Base-by-base conservation (phyloP, 129 eudicot species). In the Chrysanthemum seticuspe region DNA sequence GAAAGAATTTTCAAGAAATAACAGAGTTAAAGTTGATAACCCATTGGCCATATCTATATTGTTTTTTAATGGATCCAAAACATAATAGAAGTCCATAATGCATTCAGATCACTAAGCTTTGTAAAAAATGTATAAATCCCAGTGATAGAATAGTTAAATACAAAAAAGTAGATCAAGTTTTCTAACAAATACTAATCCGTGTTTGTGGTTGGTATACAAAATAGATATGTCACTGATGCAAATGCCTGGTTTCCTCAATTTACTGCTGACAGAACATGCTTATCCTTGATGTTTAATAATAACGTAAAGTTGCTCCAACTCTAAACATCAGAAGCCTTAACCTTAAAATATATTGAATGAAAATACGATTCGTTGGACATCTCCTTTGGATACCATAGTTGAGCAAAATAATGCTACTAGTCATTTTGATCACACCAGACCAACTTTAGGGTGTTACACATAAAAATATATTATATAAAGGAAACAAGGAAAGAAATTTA, bases 1-100 rank as follows among this genome's bases (percentile, higher is more conserved):
- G 52, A 64, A 54, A 29, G 31, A 8, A 16, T 16, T 45, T 21
- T 60, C 76, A 60, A 60, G 68, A 60, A 60, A 45, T 40, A 25
- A 13, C 49, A 47, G n/a, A 29, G 15, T 10, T 16, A 73, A 48
- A 62, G 13, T 25, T 49, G 49, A 62, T 50, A n/a, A 73, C 62
- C 21, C 52, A 27, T 3, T 49, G 70, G 51, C 19, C 70, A 73
- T 62, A 52, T 62, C 34, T 61, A 5, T 14, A 10, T 6, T 44
- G 63, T 51, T 74, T 21, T 62, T 49, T 27, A 31, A 62, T 25
- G 34, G 31, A 49, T 31, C 13, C 62, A 31, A 49, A 50, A 40
- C 64, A 74, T 21, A 74, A 14, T 3, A 74, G 25, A 74, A 55
- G 25, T 29, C 47, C 10, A 40, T 7, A 40, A 40, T 7, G 47